Evolutionary conservation across 192 early-diverging fungal species (phyloP), one percentile per base, ranked within the genome.

Genomic region (Funneliformis geosporum): DNA sequence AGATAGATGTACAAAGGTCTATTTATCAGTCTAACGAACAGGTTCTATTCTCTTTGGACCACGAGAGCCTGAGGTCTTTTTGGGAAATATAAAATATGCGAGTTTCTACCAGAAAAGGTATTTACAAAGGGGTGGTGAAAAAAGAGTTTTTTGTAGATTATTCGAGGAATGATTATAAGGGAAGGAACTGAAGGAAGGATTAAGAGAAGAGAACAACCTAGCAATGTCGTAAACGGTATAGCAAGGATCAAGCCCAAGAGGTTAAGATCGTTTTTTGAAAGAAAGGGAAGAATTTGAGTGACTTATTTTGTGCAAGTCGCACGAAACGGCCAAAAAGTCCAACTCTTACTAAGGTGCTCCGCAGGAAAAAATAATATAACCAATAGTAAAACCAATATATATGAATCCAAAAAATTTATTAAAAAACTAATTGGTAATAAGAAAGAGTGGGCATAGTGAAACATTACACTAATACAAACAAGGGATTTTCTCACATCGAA

Each of bases 291-390:
- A 69, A 69, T 69, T n/a, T 39, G 67, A 21, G 40, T 69, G 67
- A 69, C 67, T 69, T 69, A 69, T 69, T 69, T 69, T 69, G 67
- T 69, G 67, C 67, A 69, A 69, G 67, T 69, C n/a, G 67, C 67
- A 69, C 67, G 67, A 69, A 69, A 69, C 40, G 18, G 40, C 9
- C 40, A 6, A 43, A 69, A 69, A n/a, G 67, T 40, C 66, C 67
- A 69, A 69, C 28, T 43, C 40, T 43, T 69, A 65, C 62, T 65
- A 65, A 65, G 14, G 25, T 69, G 21, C n/a, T 40, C 67, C 67
- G 67, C 67, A 69, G 67, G 21, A 69, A 69, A 65, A 65, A 6
- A 27, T 27, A 64, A 64, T 25, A 28, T 39, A 40, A 8, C 66
- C 67, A 39, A 43, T 42, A 9, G 2, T 33, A 33, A 43, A 69